These are phyloP conservation scores for Pestalotiopsis sp. DNA, from an alignment of 2,329 filamentous ascomycete genomes.

Conservation along the genomic window DNA sequence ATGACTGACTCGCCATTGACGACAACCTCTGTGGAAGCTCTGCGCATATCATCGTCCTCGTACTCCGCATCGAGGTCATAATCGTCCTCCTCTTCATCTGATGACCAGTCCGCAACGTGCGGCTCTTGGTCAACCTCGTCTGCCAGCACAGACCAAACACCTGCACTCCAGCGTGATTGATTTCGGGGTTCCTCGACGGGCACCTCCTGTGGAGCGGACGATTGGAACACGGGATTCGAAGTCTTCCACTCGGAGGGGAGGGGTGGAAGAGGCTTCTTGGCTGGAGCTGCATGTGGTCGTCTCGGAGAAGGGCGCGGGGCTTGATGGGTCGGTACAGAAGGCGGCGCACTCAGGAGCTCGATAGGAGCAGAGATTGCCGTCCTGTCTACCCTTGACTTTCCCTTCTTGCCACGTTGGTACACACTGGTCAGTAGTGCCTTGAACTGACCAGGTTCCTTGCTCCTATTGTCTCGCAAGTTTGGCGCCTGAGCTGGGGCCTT, in stretches of 20 bases:
- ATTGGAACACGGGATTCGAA: not conserved
- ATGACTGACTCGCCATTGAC: not conserved
- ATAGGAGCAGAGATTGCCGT: slow-evolving; percentile 3
- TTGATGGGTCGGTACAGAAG: not conserved
- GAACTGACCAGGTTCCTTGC: not conserved
- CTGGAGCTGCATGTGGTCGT: not conserved
- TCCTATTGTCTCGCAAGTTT: not conserved
- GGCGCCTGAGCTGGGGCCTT: not conserved
- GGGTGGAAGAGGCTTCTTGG: not conserved
- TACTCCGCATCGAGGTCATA: not conserved
- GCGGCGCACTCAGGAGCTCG: not conserved
- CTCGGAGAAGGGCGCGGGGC: not conserved
- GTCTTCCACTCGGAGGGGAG: slow-evolving; percentile 2
- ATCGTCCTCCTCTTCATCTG: not conserved
- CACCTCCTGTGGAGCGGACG: not conserved
- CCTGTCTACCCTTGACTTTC: not conserved
- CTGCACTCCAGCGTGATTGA: not conserved
- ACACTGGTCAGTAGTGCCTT: not conserved
- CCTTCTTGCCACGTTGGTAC: not conserved
- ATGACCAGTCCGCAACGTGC: not conserved
- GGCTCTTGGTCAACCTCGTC: not conserved
- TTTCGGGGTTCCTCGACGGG: not conserved
- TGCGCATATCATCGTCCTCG: not conserved
- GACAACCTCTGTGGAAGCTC: not conserved
- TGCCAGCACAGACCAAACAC: not conserved